Base-by-base conservation (phyloP, 2,329 filamentous ascomycete species). In the Colletotrichum liriopes region DNA sequence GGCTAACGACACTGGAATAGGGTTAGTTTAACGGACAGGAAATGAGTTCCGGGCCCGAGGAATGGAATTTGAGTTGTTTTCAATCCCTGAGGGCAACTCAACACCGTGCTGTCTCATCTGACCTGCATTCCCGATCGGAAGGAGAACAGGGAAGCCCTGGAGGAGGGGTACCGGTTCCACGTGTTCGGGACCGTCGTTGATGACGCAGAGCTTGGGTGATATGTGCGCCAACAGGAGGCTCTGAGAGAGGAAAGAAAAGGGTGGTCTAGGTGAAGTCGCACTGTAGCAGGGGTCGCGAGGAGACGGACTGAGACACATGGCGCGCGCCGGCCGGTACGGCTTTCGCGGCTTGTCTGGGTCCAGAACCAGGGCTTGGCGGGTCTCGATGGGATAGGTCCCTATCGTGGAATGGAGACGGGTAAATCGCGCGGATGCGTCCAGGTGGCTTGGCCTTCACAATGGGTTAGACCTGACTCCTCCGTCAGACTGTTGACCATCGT, bases 21-120 rank as follows among this genome's bases (percentile, higher is more conserved):
- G 60, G 45, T 60, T 32, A 58, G 11, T 43, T 14, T 69, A 59
- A 49, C 26, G 37, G 65, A 18, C 16, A 64, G 37, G 37, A 49
- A 12, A 35, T 45, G 18, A 16, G 2, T 39, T 52, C 39, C 41
- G 41, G n/a, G 26, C 39, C 59, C 59, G 65, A 70, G 59, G 65
- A 72, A 64, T 69, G 69, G 16, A 35, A 72, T 69, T 60, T 69
- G 69, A 69, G 69, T 65, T 69, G 65, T 63, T 68, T n/a, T 35
- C 45, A 69, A 72, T 65, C 69, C 69, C 54, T 64, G 69, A 65
- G 37, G 65, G 69, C 69, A 29, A 72, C 59, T 69, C 65, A 72
- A 60, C 69, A 65, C 65, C 20, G 20, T 54, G 32, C 32, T 72
- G 69, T 72, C 69, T 72, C 59, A 69, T 69, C 65, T 64, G 66